Percentiles rank a stretch among this genome's conserved stretches.
phyloP scores from a whole-genome alignment of 1,139 yeast species.

The Diutina siamensis region DNA sequence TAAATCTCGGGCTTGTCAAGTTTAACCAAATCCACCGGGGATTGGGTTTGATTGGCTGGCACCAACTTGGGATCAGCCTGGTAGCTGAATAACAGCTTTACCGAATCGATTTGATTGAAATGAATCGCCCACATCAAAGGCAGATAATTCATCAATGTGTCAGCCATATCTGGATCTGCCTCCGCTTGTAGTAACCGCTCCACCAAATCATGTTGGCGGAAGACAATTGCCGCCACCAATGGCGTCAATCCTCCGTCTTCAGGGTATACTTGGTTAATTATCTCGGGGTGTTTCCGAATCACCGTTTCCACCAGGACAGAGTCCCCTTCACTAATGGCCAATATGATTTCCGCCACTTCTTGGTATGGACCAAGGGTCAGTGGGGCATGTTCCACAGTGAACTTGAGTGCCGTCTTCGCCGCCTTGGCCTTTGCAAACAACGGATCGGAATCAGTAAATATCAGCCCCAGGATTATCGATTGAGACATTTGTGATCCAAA shows the following conservation, averaged over 20 bases:
- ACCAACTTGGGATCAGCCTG: constrained; percentile 30
- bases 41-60: constrained; percentile 18
- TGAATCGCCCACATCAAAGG: constrained; percentile 42
- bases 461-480: background rate
- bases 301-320: constrained; percentile 28
- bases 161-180: constrained; percentile 30
- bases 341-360: background rate
- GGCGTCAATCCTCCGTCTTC: constrained; percentile 35
- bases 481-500: background rate
- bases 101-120: constrained; percentile 24
- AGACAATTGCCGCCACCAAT: constrained; percentile 41
- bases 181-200: constrained; percentile 28
- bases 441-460: constrained; percentile 22
- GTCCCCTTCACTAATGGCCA: constrained; percentile 37
- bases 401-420: constrained; percentile 35
- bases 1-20: constrained; percentile 23
- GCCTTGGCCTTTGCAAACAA: constrained; percentile 31
- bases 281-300: constrained; percentile 18
- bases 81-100: constrained; percentile 23
- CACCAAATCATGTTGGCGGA: constrained; percentile 29
- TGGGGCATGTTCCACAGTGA: constrained; percentile 6
- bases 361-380: background rate
- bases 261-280: constrained; percentile 22
- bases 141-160: constrained; percentile 23
- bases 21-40: constrained; percentile 23